Evolutionary conservation across 164 flowering plant genomes (phyloP), one percentile per base, ranked within the genome.

Genomic region (Tinospora cordifolia): DNA sequence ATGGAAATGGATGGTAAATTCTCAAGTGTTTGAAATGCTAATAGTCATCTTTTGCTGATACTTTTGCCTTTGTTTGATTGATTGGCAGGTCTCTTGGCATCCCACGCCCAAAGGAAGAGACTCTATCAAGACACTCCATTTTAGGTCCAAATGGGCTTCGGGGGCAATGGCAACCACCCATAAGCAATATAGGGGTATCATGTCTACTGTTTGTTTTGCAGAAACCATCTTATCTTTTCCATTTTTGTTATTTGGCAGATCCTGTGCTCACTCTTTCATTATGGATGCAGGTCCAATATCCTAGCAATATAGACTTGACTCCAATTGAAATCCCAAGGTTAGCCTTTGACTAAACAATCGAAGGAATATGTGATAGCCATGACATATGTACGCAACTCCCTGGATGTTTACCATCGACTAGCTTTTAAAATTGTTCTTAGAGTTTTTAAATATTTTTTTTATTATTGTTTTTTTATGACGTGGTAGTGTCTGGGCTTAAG

Each of bases 121-220:
- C 97, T 39, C 87, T 92, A 25, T 86, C 89, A 30, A 87, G 80
- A 69, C 99, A 94, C 83, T 92, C 99, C 76, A 85, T 94, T 69
- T 75, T 94, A 60, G 99, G 99, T 63, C 93, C 95, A 36, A 90
- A 78, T 83, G 99, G 99, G 66, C 92, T 94, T 75, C 76, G 69
- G 72, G 95, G 86, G 49, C 89, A 86, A 71, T 92, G 94, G 95
- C 88, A 87, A 68, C 89, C 92, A 39, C 97, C 99, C 62, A 74
- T 38, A 63, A 79, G 65, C 76, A 80, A 84, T 74, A 86, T 49
- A 82, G 81, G 84, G 91, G 95, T 92, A 85, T 70, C 75, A 17
- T 40, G 8, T 47, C 44, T 69, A 65, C 9, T 6, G 62, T 72
- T 68, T 0, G 57, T 60, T 77, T 27, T 62, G 51, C 54, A 27